These are phyloP conservation scores for Lachnellula willkommii DNA, from an alignment of 2,329 filamentous ascomycete species.

Conservation along the genomic window DNA sequence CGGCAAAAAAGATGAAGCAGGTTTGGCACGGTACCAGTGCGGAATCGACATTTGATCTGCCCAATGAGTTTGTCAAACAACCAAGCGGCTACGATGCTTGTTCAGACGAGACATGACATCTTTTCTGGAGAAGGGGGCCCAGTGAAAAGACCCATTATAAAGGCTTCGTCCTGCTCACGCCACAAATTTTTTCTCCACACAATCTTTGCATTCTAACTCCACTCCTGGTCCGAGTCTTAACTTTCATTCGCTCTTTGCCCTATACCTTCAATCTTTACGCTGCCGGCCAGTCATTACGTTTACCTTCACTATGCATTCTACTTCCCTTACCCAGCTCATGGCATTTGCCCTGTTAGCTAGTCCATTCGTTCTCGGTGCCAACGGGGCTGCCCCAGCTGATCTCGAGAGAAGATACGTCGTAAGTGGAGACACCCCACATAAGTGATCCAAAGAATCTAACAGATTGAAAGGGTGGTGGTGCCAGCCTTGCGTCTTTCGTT, in stretches of 20 bases:
- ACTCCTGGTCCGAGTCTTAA: conserved; percentile 3
- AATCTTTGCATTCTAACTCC: neutral
- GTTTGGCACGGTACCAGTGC: neutral
- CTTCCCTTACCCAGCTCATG: conserved; percentile 1
- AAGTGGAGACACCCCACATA: neutral
- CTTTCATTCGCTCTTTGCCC: neutral
- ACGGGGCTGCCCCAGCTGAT: neutral
- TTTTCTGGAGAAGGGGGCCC: neutral
- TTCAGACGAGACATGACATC: neutral
- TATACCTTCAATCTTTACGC: neutral
- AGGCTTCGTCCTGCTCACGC: neutral
- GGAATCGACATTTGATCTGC: neutral
- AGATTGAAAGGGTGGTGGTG: neutral
- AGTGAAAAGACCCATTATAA: neutral
- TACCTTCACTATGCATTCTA: conserved; percentile 4
- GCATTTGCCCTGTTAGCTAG: conserved; percentile 3
- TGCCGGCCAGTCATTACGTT: conserved; percentile 2
- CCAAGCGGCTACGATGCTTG: neutral
- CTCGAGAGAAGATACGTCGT: neutral
- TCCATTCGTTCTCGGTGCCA: conserved; percentile 4
- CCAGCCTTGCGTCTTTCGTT: neutral
- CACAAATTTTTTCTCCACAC: neutral
- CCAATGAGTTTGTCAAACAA: neutral
- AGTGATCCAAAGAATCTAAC: neutral
- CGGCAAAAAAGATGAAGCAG: neutral